Base-by-base conservation (phyloP, 495 filamentous ascomycete species). In the Hypoxylon cercidicola region DNA sequence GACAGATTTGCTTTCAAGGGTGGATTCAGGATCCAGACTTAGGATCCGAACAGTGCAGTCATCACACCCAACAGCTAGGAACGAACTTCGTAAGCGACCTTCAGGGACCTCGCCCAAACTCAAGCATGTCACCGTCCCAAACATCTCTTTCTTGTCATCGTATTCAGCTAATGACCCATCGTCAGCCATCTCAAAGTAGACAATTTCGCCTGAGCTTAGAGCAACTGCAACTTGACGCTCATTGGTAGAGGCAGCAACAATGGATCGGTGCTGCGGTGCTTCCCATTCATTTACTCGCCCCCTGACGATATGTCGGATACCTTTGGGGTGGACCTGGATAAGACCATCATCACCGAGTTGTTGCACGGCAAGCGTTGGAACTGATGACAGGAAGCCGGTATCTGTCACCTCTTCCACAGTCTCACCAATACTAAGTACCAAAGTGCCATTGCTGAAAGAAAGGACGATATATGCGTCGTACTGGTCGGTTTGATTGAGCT, bases 181-280 rank as follows among this genome's bases (percentile, higher is more conserved):
- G 1, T 86, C 82, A 72, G 96, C 96, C 89, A 96, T 91, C 75
- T 97, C 96, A 64, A 99, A 99, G 71, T 97, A 98, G 16, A 95
- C 91, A 55, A 99, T 95, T 73, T 99, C 95, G 10, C 93, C 92
- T 12, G 93, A 97, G 69, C 93, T 97, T 34, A 99, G 78, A 13
- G 94, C 95, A 39, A 99, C 88, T 0, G 93, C 93, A 19, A 98
- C 91, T 75, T 99, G 95, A 40, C 91, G 86, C 60, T 94, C 88
- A 68, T 99, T 99, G 8, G 95, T 93, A 4, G 95, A 89, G 28
- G 93, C 94, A n/a, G 96, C 93, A 35, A 97, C 92, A 64, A 99
- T 97, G 1, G 93, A 93, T 4, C 95, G 88, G 78, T 98, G 93
- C 68, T 94, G 89, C 0, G 95, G 95, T 1, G 92, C 88, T 21